phyloP scores from a whole-genome alignment of 2,329 filamentous ascomycete genomes.

The Claviceps quebecensis region DNA sequence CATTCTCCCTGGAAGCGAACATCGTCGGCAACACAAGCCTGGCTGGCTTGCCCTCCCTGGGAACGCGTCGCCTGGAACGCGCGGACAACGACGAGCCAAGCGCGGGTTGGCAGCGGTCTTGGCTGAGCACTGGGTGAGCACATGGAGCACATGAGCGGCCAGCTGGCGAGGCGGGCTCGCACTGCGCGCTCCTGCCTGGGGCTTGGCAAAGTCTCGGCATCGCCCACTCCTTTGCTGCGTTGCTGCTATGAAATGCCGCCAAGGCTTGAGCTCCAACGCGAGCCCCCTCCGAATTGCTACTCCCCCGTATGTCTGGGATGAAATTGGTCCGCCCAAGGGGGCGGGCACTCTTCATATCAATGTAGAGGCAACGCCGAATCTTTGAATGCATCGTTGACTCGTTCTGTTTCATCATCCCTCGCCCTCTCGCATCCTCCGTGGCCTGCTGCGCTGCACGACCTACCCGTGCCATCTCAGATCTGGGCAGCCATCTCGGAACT shows the following conservation, averaged over 20 bases:
- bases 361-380: neutral
- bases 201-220: slow-evolving; percentile 11
- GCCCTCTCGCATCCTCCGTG: neutral
- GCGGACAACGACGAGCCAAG: neutral
- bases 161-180: slow-evolving; percentile 1
- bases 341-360: neutral
- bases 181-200: slow-evolving; percentile 4
- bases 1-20: neutral
- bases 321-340: neutral
- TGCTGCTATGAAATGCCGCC: slow-evolving; percentile 5
- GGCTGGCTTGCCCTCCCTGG: neutral
- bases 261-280: slow-evolving; percentile 8
- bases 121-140: neutral
- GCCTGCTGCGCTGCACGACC: neutral
- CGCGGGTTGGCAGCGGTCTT: neutral
- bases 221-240: slow-evolving; percentile 4
- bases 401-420: neutral
- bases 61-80: neutral
- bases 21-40: neutral
- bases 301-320: neutral
- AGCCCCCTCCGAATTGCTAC: neutral
- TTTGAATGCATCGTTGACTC: neutral
- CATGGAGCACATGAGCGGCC: neutral
- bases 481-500: neutral
- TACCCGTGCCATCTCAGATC: neutral